Evolutionary conservation across 306 rosid species (phyloP).

Genomic region (Arachis stenosperma): DNA sequence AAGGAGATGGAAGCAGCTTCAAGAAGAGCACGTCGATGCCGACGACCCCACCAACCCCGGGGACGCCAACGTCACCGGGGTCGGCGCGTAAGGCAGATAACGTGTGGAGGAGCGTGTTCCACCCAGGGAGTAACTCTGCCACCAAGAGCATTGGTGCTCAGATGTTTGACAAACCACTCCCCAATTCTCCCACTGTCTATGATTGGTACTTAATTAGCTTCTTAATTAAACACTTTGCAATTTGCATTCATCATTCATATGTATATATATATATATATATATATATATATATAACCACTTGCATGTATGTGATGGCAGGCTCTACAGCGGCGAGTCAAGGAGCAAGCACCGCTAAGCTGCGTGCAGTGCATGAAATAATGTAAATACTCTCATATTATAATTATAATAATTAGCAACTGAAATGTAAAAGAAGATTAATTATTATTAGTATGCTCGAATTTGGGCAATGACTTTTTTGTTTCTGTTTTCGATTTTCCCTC

Average conservation of each 20-base stretch:
- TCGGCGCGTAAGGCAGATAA: constrained; percentile 67
- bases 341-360: constrained; percentile 69
- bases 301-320: constrained; percentile 58
- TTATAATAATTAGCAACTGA: neutral
- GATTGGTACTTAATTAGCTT: constrained; percentile 61
- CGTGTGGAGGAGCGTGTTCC: constrained; percentile 99
- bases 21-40: constrained; percentile 55
- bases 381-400: constrained; percentile 16
- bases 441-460: constrained; percentile 1
- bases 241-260: neutral
- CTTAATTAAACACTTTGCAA: neutral
- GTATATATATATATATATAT: too few species aligned
- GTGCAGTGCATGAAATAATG: constrained; percentile 3
- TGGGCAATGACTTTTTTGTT: neutral
- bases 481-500: too few species aligned
- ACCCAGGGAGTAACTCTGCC: constrained; percentile 92
- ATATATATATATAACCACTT: too few species aligned
- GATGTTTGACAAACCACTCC: constrained; percentile 79
- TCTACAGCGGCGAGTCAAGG: constrained; percentile 77
- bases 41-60: constrained; percentile 54
- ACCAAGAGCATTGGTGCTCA: constrained; percentile 63
- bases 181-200: constrained; percentile 90
- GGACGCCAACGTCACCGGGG: constrained; percentile 63
- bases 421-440: constrained; percentile 21
- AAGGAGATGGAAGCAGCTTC: constrained; percentile 55